Percentiles rank a stretch among this genome's conserved stretches.
Conservation (phyloP, 805 yeast genomes). For the Candida germanica region DNA sequence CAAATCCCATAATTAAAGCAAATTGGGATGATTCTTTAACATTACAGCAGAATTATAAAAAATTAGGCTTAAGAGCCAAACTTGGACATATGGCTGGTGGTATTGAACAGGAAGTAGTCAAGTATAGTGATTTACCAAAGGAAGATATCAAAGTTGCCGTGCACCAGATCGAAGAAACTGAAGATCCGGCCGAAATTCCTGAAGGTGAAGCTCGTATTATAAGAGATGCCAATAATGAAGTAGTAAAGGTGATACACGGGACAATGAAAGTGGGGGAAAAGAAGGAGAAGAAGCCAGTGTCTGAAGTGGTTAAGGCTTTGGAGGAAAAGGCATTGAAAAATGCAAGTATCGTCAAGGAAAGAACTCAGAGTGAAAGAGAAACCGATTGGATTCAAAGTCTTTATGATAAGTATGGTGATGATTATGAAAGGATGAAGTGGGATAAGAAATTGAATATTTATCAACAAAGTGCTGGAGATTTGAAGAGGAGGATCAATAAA, state of each 20-base stretch:
- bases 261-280: conserved; percentile 44
- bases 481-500: conserved; percentile 64
- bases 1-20: conserved; percentile 80
- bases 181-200: conserved; percentile 60
- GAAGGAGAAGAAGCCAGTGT: conserved; percentile 29
- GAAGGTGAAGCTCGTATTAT: conserved; percentile 77
- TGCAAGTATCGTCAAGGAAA: conserved; percentile 50
- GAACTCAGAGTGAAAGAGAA: conserved; percentile 70
- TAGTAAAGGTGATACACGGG: conserved; percentile 67
- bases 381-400: conserved; percentile 63
- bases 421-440: conserved; percentile 88
- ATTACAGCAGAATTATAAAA: conserved; percentile 80
- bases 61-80: conserved; percentile 69
- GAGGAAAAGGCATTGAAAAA: conserved; percentile 46
- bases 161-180: conserved; percentile 41
- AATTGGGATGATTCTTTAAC: conserved; percentile 88
- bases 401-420: conserved; percentile 78
- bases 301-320: conserved; percentile 66
- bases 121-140: conserved; percentile 31
- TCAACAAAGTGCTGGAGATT: conserved; percentile 84
- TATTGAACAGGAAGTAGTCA: conserved; percentile 54
- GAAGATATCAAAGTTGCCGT: conserved; percentile 29
- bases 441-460: conserved; percentile 78
- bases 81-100: conserved; percentile 79
- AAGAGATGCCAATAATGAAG: conserved; percentile 65